These are phyloP conservation scores for Malus hybrid DNA, from an alignment of 331 rosid genomes.

Conservation along the genomic window DNA sequence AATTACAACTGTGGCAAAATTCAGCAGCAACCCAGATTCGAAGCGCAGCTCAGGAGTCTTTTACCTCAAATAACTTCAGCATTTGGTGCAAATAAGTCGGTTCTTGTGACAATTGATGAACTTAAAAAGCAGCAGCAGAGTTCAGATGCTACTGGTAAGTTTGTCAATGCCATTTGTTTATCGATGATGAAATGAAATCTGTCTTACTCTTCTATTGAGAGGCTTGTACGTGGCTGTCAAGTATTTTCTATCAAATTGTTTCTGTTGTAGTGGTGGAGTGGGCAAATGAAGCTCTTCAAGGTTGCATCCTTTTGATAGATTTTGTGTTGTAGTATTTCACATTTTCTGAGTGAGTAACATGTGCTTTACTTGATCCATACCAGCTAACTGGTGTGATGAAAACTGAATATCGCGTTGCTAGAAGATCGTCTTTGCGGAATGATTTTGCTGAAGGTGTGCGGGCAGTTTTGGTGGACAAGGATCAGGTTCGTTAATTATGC, in stretches of 20 bases:
- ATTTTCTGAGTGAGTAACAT: background rate
- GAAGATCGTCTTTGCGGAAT: slow-evolving; percentile 65
- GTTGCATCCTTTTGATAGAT: too few species aligned
- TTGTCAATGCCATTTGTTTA: too few species aligned
- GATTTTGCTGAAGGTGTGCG: slow-evolving; percentile 97
- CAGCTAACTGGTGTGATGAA: slow-evolving; percentile 84
- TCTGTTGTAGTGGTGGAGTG: slow-evolving; percentile 54
- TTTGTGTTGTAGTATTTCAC: background rate
- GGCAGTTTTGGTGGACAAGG: slow-evolving; percentile 91
- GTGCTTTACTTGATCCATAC: slow-evolving; percentile 14
- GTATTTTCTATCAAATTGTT: background rate
- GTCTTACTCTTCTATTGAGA: too few species aligned
- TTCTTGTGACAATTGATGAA: slow-evolving; percentile 5
- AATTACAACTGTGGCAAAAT: slow-evolving; percentile 40
- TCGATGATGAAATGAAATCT: too few species aligned
- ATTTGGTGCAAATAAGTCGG: slow-evolving; percentile 57
- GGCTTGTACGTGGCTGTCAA: too few species aligned
- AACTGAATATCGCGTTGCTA: slow-evolving; percentile 81
- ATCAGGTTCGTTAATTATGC: slow-evolving; percentile 55
- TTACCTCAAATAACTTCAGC: slow-evolving; percentile 69
- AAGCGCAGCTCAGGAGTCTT: slow-evolving; percentile 53
- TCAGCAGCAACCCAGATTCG: slow-evolving; percentile 69
- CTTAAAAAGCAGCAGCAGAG: too few species aligned
- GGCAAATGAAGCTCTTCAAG: slow-evolving; percentile 71
- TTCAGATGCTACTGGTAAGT: too few species aligned